Evolutionary conservation across 768 basidiomycete species (phyloP).

Genomic region (Hirschioporus abietinus): DNA sequence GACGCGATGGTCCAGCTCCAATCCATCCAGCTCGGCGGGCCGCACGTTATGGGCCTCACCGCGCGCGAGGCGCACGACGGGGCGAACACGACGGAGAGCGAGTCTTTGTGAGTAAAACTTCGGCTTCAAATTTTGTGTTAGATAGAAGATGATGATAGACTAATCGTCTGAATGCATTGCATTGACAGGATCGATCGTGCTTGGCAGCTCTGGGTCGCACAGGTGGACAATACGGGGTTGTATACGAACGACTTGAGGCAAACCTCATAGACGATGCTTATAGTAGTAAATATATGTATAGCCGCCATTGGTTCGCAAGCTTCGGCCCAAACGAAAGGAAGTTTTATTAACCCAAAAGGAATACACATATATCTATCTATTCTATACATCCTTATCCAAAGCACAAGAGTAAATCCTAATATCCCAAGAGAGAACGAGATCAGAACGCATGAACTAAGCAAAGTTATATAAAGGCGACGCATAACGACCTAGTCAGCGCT

Average conservation of each 20-base stretch:
- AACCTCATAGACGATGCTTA: neutral
- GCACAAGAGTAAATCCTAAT: neutral
- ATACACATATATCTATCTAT: neutral
- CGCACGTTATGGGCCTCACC: neutral
- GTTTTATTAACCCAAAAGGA: neutral
- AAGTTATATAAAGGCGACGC: no score
- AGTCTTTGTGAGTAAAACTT: neutral
- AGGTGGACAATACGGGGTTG: conserved; percentile 1
- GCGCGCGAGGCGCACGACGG: conserved; percentile 1
- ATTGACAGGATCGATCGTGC: neutral
- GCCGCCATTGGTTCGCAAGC: no score
- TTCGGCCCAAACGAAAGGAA: neutral
- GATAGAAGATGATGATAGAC: neutral
- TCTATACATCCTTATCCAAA: neutral
- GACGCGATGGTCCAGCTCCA: neutral
- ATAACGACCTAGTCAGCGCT: no score
- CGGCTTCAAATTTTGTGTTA: neutral
- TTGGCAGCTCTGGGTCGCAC: conserved; percentile 4
- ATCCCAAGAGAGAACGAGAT: neutral
- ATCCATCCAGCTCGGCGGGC: neutral
- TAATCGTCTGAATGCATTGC: neutral
- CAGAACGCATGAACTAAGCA: no score
- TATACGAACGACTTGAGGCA: conserved; percentile 1
- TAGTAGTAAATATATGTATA: no score
- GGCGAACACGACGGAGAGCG: neutral